Conservation (phyloP, 352 stramenopile species). For the Globisporangium yorkense region DNA sequence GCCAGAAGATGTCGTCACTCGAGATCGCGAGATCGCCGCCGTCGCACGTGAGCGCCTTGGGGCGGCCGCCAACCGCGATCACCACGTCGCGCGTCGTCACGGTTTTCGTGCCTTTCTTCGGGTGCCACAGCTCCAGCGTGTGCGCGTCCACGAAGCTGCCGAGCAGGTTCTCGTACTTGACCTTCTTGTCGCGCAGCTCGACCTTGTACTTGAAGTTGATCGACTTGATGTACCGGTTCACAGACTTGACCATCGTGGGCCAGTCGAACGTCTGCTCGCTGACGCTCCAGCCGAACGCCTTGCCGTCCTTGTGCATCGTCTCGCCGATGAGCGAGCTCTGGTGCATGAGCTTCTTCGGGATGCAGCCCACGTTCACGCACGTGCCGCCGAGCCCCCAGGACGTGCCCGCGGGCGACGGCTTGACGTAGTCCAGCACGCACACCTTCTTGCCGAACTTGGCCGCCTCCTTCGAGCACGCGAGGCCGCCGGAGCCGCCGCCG, state of each 20-base stretch:
- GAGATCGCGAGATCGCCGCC: constrained; percentile 94
- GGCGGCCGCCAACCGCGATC: constrained; percentile 93
- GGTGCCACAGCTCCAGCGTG: constrained; percentile 90
- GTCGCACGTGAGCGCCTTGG: constrained; percentile 79
- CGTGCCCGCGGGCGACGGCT: constrained; percentile 83
- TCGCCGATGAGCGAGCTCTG: constrained; percentile 92
- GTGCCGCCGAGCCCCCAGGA: constrained; percentile 94
- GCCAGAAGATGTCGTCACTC: constrained; percentile 85
- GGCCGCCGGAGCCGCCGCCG: constrained; percentile 77
- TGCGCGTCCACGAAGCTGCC: constrained; percentile 92
- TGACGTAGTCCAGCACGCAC: constrained; percentile 95
- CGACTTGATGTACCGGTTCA: constrained; percentile 96
- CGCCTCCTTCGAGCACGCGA: constrained; percentile 95
- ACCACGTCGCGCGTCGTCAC: constrained; percentile 93
- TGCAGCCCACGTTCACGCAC: constrained; percentile 99
- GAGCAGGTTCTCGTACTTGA: constrained; percentile 92
- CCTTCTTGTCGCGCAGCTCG: constrained; percentile 92
- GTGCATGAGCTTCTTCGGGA: constrained; percentile 99
- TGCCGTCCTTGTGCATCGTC: constrained; percentile 76
- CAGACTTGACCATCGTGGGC: constrained; percentile 87
- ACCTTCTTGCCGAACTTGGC: constrained; percentile 92
- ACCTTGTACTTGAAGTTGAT: constrained; percentile 99
- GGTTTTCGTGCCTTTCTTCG: constrained; percentile 79
- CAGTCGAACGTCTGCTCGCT: constrained; percentile 77
- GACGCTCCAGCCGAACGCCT: constrained; percentile 84